Evolutionary conservation across 352 stramenopile genomes (phyloP).

Genomic region (Elongisporangium prolatum): DNA sequence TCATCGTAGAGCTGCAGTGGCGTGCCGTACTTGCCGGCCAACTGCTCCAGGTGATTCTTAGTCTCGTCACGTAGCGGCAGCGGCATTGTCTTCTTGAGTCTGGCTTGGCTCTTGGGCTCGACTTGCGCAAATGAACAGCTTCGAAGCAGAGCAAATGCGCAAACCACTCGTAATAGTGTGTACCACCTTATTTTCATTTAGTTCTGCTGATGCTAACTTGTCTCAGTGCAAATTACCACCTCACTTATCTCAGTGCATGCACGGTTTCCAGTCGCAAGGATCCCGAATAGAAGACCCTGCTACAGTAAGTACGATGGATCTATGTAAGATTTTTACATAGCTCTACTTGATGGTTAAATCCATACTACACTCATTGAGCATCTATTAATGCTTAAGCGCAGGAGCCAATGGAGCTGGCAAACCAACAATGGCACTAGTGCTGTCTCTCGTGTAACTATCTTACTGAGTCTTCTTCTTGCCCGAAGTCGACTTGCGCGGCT

Average conservation of each 20-base stretch:
- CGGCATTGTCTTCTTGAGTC: constrained; percentile 29
- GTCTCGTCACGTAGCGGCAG: constrained; percentile 38
- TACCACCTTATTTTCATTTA: background rate
- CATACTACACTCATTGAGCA: no score
- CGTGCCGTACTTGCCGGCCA: constrained; percentile 74
- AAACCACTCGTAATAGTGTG: background rate
- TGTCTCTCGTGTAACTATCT: constrained; percentile 3
- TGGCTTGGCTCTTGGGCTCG: background rate
- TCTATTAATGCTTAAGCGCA: constrained; percentile 18
- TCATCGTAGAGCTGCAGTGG: constrained; percentile 89
- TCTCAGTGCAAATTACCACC: background rate
- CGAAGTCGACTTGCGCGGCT: constrained; percentile 31
- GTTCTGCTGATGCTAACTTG: background rate
- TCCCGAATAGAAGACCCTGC: background rate
- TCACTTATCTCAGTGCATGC: background rate
- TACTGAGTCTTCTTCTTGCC: constrained; percentile 58
- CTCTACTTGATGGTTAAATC: no score
- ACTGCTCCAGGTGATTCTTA: constrained; percentile 50
- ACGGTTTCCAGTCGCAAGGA: background rate
- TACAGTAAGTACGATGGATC: background rate
- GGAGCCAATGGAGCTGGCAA: constrained; percentile 6
- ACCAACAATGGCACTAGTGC: background rate
- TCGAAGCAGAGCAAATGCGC: background rate
- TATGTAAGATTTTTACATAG: background rate
- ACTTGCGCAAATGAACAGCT: constrained; percentile 1